These are phyloP conservation scores for Acer campestre DNA, from an alignment of 345 rosid genomes.

Conservation along the genomic window DNA sequence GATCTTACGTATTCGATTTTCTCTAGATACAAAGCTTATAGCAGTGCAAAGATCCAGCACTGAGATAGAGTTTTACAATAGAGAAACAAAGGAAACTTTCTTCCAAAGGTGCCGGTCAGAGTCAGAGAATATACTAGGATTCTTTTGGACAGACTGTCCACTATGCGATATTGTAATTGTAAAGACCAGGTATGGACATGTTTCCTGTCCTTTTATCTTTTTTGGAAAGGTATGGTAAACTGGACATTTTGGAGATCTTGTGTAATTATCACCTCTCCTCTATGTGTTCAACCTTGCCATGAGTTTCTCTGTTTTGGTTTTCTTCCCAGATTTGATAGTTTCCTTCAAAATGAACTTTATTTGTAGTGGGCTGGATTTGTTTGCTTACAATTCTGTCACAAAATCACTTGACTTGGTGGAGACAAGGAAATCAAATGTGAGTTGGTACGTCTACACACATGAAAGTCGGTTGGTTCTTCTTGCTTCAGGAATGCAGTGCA, in stretches of 20 bases:
- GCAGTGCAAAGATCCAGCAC: slow-evolving; percentile 79
- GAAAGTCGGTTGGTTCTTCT: slow-evolving; percentile 96
- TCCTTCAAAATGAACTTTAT: slow-evolving; percentile 25
- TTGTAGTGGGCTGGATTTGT: slow-evolving; percentile 90
- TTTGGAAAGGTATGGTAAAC: not conserved
- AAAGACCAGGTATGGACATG: slow-evolving; percentile 74
- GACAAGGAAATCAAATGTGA: slow-evolving; percentile 65
- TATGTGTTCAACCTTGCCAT: slow-evolving; percentile 15
- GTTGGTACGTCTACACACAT: slow-evolving; percentile 92
- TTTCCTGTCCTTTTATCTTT: slow-evolving; percentile 13
- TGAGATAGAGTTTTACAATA: slow-evolving; percentile 72
- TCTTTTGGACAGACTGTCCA: slow-evolving; percentile 96
- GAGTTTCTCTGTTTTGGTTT: slow-evolving; percentile 13
- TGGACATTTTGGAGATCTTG: not conserved
- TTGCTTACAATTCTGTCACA: slow-evolving; percentile 59
- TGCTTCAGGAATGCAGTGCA: slow-evolving; percentile 98
- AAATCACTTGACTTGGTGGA: slow-evolving; percentile 80
- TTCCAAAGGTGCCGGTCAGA: slow-evolving; percentile 67
- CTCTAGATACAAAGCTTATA: slow-evolving; percentile 75
- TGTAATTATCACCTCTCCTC: not conserved
- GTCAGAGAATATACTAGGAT: slow-evolving; percentile 84
- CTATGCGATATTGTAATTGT: slow-evolving; percentile 78
- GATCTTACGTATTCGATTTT: slow-evolving; percentile 67
- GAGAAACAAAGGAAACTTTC: slow-evolving; percentile 73
- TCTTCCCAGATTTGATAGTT: not conserved